Conservation (phyloP, 306 rosid genomes). For the Rosa multiflora region DNA sequence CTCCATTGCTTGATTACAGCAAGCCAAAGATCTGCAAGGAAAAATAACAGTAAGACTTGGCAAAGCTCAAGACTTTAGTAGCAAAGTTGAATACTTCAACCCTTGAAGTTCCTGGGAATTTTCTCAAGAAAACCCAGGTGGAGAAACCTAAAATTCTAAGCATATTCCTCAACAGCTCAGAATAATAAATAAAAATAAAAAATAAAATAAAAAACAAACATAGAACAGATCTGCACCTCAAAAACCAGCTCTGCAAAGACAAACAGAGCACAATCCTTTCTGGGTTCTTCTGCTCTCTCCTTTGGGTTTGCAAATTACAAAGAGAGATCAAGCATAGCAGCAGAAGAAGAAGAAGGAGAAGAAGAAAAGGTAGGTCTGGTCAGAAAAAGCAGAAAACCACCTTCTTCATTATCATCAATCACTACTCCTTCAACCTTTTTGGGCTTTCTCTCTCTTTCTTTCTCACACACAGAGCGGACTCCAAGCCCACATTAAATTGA, state of each 20-base stretch:
- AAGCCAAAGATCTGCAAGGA: slow-evolving; percentile 35
- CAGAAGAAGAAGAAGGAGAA: background rate
- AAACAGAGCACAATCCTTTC: slow-evolving; percentile 20
- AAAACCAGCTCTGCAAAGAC: slow-evolving; percentile 15
- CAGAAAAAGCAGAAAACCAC: slow-evolving; percentile 34
- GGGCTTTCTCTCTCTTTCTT: slow-evolving; percentile 17
- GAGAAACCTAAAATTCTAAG: slow-evolving; percentile 24
- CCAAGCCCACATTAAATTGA: slow-evolving; percentile 52
- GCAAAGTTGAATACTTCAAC: slow-evolving; percentile 7
- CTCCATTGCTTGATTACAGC: slow-evolving; percentile 35
- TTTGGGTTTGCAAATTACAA: background rate
- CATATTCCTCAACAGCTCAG: slow-evolving; percentile 7
- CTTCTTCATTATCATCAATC: slow-evolving; percentile 18
- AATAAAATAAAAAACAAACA: background rate
- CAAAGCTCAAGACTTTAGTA: slow-evolving; percentile 5
- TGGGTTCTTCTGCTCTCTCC: background rate
- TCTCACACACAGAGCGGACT: slow-evolving; percentile 47
- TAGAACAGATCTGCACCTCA: slow-evolving; percentile 45
- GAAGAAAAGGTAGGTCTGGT: slow-evolving; percentile 36
- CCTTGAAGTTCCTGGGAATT: slow-evolving; percentile 17
- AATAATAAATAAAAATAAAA: background rate
- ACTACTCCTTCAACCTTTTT: slow-evolving; percentile 3
- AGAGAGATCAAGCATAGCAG: slow-evolving; percentile 28
- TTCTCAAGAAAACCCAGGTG: slow-evolving; percentile 19
- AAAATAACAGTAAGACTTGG: slow-evolving; percentile 20